phyloP scores from a whole-genome alignment of 306 rosid genomes.

The Prunus mongolica region DNA sequence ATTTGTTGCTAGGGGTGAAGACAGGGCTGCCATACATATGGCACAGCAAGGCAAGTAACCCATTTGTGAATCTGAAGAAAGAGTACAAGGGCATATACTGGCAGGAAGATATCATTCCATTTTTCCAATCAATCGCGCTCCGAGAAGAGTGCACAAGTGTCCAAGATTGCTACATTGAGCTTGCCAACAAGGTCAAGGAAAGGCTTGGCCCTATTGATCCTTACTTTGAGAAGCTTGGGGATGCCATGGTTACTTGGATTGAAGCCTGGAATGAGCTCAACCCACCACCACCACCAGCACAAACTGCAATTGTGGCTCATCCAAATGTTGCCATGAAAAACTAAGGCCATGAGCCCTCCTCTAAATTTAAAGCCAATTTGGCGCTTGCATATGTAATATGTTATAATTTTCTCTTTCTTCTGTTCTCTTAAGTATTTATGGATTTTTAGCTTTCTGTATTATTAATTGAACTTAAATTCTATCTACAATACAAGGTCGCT shows the following conservation, averaged over 20 bases:
- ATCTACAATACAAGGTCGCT: not conserved
- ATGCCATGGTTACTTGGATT: constrained; percentile 76
- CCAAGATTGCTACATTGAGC: constrained; percentile 42
- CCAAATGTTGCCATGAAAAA: too few relatives aligned
- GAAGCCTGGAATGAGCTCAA: constrained; percentile 79
- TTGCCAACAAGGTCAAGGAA: constrained; percentile 38
- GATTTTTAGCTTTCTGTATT: not conserved
- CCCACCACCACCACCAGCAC: constrained; percentile 27
- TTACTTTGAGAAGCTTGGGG: constrained; percentile 53
- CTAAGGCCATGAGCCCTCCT: too few relatives aligned
- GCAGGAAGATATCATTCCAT: constrained; percentile 46
- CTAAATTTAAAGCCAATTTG: too few relatives aligned
- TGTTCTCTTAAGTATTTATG: not conserved
- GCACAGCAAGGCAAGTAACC: constrained; percentile 59
- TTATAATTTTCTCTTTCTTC: not conserved
- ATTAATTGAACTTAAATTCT: not conserved
- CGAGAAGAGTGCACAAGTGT: constrained; percentile 37
- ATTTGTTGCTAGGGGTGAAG: constrained; percentile 38
- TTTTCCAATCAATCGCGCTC: constrained; percentile 35
- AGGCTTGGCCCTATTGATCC: constrained; percentile 36
- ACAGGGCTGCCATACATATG: constrained; percentile 48
- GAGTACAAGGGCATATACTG: constrained; percentile 47
- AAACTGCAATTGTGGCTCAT: not conserved
- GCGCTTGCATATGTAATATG: too few relatives aligned
- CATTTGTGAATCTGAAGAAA: constrained; percentile 40